These are phyloP conservation scores for Pleurotus cornucopiae DNA, from an alignment of 768 basidiomycete species.

Conservation along the genomic window DNA sequence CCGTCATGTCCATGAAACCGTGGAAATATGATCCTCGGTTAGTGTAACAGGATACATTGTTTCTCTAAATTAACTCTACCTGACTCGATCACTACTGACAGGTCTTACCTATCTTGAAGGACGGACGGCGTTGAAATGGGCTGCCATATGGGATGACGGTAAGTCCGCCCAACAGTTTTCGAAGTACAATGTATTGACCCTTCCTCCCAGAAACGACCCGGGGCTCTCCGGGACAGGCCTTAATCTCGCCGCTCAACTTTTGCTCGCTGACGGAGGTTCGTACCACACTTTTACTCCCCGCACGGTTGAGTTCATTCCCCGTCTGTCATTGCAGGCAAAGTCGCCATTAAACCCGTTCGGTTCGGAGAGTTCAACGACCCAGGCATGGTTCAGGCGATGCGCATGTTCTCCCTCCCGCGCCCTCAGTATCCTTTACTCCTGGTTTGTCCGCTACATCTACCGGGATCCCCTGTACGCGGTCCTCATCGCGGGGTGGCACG, in stretches of 20 bases:
- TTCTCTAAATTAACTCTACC: too few species aligned
- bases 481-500: conserved; percentile 42
- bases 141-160: conserved; percentile 64
- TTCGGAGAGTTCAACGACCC: conserved; percentile 44
- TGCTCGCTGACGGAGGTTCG: conserved; percentile 47
- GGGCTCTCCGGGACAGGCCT: conserved; percentile 51
- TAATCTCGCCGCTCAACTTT: conserved; percentile 46
- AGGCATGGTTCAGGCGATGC: conserved; percentile 35
- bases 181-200: neutral
- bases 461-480: conserved; percentile 51
- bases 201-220: conserved; percentile 24
- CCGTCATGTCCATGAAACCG: conserved; percentile 55
- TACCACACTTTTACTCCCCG: neutral
- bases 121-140: conserved; percentile 44
- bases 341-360: conserved; percentile 27
- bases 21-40: conserved; percentile 62
- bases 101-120: conserved; percentile 32
- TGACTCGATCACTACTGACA: conserved; percentile 9
- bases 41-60: conserved; percentile 21
- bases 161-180: conserved; percentile 14
- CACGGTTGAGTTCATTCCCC: too few species aligned
- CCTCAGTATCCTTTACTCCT: conserved; percentile 41
- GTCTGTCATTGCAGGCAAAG: conserved; percentile 17
- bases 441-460: conserved; percentile 49
- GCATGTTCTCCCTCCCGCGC: conserved; percentile 43